Conservation (phyloP, 2,329 filamentous ascomycete genomes). For the Huntiella abstrusa region DNA sequence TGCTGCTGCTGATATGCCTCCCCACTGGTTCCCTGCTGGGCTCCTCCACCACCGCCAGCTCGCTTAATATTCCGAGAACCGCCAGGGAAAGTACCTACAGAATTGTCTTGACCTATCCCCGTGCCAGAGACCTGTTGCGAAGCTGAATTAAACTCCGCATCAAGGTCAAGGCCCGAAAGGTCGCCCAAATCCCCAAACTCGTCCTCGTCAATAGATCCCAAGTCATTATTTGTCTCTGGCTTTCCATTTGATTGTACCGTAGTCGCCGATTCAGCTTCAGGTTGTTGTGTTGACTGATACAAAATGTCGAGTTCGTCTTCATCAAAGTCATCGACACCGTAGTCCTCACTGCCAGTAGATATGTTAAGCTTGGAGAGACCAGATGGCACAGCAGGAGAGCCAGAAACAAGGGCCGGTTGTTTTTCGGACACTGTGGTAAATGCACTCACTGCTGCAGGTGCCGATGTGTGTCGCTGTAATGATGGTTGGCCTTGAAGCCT, state of each 20-base stretch:
- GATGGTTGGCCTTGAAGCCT: background rate
- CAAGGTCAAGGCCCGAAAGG: constrained; percentile 8
- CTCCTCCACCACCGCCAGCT: no score
- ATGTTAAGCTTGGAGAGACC: background rate
- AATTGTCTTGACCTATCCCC: background rate
- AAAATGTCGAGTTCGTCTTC: constrained; percentile 31
- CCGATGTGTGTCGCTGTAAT: background rate
- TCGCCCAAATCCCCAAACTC: constrained; percentile 9
- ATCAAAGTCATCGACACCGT: constrained; percentile 39
- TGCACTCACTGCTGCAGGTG: background rate
- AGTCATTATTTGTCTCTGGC: no score
- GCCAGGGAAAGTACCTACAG: constrained; percentile 8
- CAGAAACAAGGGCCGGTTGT: background rate
- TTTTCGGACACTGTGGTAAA: background rate
- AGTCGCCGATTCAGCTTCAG: constrained; percentile 13
- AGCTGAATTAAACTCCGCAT: constrained; percentile 11
- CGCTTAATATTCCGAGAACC: no score
- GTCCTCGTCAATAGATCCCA: background rate
- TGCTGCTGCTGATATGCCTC: no score
- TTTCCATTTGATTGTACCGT: background rate
- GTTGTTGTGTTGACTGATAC: constrained; percentile 19
- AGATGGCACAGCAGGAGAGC: background rate
- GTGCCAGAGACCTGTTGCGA: constrained; percentile 1
- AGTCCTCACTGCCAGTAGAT: constrained; percentile 24
- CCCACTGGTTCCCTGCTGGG: no score